Evolutionary conservation across 768 basidiomycete species (phyloP).

Genomic region (Coprinopsis marcescibilis): DNA sequence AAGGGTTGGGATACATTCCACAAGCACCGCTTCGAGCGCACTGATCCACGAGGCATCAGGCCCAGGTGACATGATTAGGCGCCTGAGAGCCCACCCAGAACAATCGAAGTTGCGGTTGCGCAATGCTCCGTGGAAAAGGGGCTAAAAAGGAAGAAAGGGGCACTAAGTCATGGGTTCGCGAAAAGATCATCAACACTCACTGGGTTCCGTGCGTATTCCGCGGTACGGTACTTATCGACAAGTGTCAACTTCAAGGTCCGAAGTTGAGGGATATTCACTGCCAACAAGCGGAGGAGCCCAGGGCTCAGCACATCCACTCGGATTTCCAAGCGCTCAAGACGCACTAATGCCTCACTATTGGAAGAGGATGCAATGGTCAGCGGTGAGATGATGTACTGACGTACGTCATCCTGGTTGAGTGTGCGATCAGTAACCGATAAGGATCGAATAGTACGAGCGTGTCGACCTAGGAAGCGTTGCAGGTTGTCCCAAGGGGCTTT

Average conservation of each 20-base stretch:
- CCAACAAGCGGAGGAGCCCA: slow-evolving; percentile 3
- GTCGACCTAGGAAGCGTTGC: slow-evolving; percentile 24
- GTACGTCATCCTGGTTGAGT: slow-evolving; percentile 26
- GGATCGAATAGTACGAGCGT: slow-evolving; percentile 23
- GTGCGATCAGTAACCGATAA: slow-evolving; percentile 33
- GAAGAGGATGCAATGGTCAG: slow-evolving; percentile 10
- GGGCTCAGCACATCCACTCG: slow-evolving; percentile 8
- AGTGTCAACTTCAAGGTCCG: slow-evolving; percentile 9
- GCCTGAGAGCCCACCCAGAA: slow-evolving; percentile 3
- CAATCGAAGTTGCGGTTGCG: background rate
- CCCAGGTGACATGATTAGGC: slow-evolving; percentile 5
- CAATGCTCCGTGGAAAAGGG: background rate
- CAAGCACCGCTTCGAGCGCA: slow-evolving; percentile 3
- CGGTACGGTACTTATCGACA: too few species aligned
- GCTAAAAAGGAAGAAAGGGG: background rate
- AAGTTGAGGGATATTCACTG: slow-evolving; percentile 7
- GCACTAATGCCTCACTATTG: background rate
- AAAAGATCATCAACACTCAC: slow-evolving; percentile 2
- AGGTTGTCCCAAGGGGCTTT: slow-evolving; percentile 25
- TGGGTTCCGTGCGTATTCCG: slow-evolving; percentile 3
- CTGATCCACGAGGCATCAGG: slow-evolving; percentile 8
- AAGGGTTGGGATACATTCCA: slow-evolving; percentile 8
- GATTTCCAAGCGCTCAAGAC: slow-evolving; percentile 6
- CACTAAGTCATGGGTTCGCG: background rate
- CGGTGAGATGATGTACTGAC: slow-evolving; percentile 18